Evolutionary conservation across 2,329 filamentous ascomycete genomes (phyloP).

Genomic region (Alternaria metachromatica): DNA sequence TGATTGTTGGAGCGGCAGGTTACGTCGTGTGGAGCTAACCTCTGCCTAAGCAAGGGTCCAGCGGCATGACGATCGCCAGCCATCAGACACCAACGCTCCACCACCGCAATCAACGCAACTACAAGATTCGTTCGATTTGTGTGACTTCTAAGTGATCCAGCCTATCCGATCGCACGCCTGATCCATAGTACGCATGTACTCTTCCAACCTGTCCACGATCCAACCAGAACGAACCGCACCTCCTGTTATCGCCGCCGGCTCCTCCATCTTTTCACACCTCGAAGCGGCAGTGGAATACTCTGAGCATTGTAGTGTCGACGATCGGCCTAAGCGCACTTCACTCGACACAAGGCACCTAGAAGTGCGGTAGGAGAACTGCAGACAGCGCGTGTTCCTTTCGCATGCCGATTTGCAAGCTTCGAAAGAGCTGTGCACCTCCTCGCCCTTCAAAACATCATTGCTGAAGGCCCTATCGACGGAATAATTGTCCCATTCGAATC

Average conservation of each 20-base stretch:
- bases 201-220: not conserved
- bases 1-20: constrained; percentile 21
- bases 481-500: not conserved
- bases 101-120: not conserved
- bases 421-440: not conserved
- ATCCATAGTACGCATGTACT: not conserved
- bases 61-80: constrained; percentile 17
- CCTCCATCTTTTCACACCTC: not conserved
- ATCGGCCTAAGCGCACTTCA: not conserved
- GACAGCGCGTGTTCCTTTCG: not conserved
- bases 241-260: not conserved
- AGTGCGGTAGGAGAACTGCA: constrained; percentile 3
- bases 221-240: constrained; percentile 2
- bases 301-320: not conserved
- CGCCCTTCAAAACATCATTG: not conserved
- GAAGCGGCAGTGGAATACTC: not conserved
- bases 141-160: not conserved
- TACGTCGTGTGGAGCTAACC: constrained; percentile 22
- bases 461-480: not conserved
- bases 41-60: constrained; percentile 21
- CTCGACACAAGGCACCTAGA: not conserved
- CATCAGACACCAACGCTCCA: constrained; percentile 1
- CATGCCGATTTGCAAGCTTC: not conserved
- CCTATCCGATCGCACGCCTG: not conserved
- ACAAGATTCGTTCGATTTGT: not conserved